Conservation (phyloP, 371 early-diverging fungal genomes). For the Blastocladiella emersonii region DNA sequence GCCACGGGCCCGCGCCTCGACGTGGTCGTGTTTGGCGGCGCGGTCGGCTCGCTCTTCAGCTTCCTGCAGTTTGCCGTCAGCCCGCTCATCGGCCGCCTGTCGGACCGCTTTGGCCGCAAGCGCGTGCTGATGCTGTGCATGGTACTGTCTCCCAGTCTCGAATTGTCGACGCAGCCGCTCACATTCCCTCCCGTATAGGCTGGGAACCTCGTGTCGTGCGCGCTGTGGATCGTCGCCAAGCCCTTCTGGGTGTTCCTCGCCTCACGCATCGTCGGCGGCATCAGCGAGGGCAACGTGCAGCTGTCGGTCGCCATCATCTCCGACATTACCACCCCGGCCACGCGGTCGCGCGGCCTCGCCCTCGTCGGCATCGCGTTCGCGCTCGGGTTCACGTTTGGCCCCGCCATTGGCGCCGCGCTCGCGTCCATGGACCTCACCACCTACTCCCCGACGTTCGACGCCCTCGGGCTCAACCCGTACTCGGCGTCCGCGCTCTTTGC, state of each 20-base stretch:
- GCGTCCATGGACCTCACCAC: slow-evolving; percentile 51
- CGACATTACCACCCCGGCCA: slow-evolving; percentile 68
- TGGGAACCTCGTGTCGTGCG: slow-evolving; percentile 73
- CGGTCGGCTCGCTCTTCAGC: slow-evolving; percentile 82
- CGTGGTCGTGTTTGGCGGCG: slow-evolving; percentile 85
- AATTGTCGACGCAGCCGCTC: background rate
- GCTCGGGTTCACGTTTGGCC: slow-evolving; percentile 89
- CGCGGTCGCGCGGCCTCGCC: slow-evolving; percentile 69
- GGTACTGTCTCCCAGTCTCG: slow-evolving; percentile 25
- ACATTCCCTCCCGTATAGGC: slow-evolving; percentile 24
- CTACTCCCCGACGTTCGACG: slow-evolving; percentile 30
- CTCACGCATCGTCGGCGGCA: slow-evolving; percentile 80
- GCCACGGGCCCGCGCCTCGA: slow-evolving; percentile 29
- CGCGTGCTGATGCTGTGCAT: slow-evolving; percentile 70
- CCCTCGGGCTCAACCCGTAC: slow-evolving; percentile 54
- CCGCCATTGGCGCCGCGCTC: slow-evolving; percentile 83
- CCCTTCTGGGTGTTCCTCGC: slow-evolving; percentile 69
- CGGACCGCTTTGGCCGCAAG: slow-evolving; percentile 75
- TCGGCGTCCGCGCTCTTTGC: slow-evolving; percentile 77
- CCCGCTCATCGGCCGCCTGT: slow-evolving; percentile 67
- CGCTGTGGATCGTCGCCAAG: slow-evolving; percentile 73
- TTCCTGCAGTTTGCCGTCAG: slow-evolving; percentile 81
- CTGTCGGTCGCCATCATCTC: slow-evolving; percentile 88
- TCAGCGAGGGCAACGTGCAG: slow-evolving; percentile 94
- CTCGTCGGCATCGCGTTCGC: slow-evolving; percentile 93